Conservation (phyloP, 495 filamentous ascomycete species). For the Opeltia flavorubescens region DNA sequence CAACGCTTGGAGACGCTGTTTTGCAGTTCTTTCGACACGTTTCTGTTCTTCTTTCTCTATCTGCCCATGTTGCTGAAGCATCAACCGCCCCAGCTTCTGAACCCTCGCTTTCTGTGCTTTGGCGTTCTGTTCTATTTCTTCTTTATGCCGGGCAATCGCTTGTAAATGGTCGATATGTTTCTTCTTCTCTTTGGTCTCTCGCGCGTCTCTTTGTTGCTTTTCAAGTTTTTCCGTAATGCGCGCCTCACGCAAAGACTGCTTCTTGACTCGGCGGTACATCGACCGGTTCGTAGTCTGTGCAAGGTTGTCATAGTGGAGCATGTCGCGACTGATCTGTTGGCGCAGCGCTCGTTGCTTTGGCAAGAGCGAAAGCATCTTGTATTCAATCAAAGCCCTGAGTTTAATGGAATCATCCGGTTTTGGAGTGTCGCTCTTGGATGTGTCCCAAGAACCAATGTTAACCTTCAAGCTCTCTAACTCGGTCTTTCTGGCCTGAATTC, state of each 20-base stretch:
- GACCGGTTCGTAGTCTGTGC: slow-evolving; percentile 88
- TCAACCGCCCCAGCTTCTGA: slow-evolving; percentile 75
- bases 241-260: slow-evolving; percentile 87
- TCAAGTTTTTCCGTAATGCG: slow-evolving; percentile 95
- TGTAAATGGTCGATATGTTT: slow-evolving; percentile 84
- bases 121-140: slow-evolving; percentile 45
- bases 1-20: slow-evolving; percentile 96
- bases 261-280: slow-evolving; percentile 86
- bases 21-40: slow-evolving; percentile 88
- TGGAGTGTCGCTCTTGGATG: slow-evolving; percentile 50
- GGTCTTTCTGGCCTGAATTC: slow-evolving; percentile 65
- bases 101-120: slow-evolving; percentile 46
- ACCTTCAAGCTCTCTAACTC: slow-evolving; percentile 72
- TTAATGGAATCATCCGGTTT: slow-evolving; percentile 72
- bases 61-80: slow-evolving; percentile 77
- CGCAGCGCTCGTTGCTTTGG: slow-evolving; percentile 74
- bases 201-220: slow-evolving; percentile 93
- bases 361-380: slow-evolving; percentile 70
- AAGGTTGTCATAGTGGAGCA: slow-evolving; percentile 86
- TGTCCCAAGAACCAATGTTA: slow-evolving; percentile 74
- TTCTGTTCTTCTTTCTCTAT: slow-evolving; percentile 99
- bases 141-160: slow-evolving; percentile 52
- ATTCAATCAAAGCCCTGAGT: slow-evolving; percentile 80
- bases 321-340: slow-evolving; percentile 71
- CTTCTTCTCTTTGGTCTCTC: slow-evolving; percentile 87